Percentiles rank a stretch among this genome's conserved stretches.
Evolutionary conservation across 352 stramenopile species (phyloP).

Genomic region (Albugo laibachii): DNA sequence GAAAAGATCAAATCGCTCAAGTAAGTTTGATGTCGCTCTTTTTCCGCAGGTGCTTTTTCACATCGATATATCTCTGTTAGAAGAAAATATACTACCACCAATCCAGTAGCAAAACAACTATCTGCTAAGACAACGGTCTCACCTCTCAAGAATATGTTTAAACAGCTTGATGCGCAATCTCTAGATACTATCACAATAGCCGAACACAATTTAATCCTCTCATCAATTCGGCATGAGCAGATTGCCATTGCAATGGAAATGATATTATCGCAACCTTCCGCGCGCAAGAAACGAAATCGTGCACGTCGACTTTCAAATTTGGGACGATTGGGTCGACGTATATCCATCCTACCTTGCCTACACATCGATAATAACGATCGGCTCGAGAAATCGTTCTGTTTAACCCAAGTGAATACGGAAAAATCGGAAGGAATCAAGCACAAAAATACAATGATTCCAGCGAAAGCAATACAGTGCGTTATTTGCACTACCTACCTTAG

Average conservation of each 20-base stretch:
- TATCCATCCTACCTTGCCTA: conserved; percentile 1
- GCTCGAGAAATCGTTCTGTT: neutral
- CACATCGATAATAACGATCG: neutral
- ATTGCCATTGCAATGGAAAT: conserved; percentile 66
- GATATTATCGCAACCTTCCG: conserved; percentile 33
- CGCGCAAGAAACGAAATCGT: conserved; percentile 33
- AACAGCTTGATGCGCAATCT: conserved; percentile 22
- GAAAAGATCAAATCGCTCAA: no score
- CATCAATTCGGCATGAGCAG: conserved; percentile 29
- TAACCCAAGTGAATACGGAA: conserved; percentile 1
- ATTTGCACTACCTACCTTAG: conserved; percentile 9
- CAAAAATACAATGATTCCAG: neutral
- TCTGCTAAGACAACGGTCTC: no score
- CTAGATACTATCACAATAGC: conserved; percentile 42
- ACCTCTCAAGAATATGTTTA: conserved; percentile 23
- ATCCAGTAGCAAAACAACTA: no score
- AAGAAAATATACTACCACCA: no score
- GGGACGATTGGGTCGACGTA: conserved; percentile 12
- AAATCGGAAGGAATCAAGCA: neutral
- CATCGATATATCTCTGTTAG: no score
- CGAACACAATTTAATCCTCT: conserved; percentile 37
- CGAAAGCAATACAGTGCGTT: conserved; percentile 1
- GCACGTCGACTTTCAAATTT: conserved; percentile 38
- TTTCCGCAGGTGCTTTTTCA: no score
- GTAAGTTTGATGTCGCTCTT: no score